Base-by-base conservation (phyloP, 2,329 filamentous ascomycete genomes). In the Rutstroemia sp. region DNA sequence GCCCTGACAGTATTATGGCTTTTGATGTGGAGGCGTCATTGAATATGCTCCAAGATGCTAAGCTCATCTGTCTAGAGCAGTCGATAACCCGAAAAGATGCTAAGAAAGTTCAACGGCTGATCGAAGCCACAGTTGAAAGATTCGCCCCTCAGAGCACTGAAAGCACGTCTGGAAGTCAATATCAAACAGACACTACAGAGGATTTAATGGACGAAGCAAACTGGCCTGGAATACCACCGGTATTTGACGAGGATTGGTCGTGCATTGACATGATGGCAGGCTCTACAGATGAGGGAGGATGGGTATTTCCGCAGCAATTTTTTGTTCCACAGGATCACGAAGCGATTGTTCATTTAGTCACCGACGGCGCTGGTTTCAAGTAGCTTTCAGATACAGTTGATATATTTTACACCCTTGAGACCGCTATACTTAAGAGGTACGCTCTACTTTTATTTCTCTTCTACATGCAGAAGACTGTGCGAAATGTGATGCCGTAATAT, bases 401-500 rank as follows among this genome's bases (percentile, higher is more conserved):
- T 12, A 34, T 34, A 14, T 34, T 14, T 4, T 0, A 34, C 12
- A 12, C 4, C 4, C 10, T 12, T 34, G 1, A 14, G 30, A 34
- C 10, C 10, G 58, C 83, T 79, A 1, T 78, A 78, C 59, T 51
- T 50, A 59, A 57, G 40, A 61, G 47, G 19, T 59, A 49, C 16
- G 46, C 34, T 51, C 59, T 46, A 14, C 42, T 45, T 16, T 51
- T 36, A 1, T 36, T 40, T 48, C 59, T 51, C 1, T 56, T 27
- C 39, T 56, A 39, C 6, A 47, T 5, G 12, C 30, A 34, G 55
- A 4, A 61, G 39, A 9, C 57, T 57, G 23, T 61, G 51, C 7
- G 40, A 36, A 19, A 61, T 49, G 63, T 79, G 79, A 0, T 75
- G 73, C 6, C 72, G 73, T 8, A 81, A 71, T 78, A 81, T 81